Evolutionary conservation across 2,329 filamentous ascomycete species (phyloP), one percentile per base, ranked within the genome.

Genomic region (Magnaporthiopsis poae): DNA sequence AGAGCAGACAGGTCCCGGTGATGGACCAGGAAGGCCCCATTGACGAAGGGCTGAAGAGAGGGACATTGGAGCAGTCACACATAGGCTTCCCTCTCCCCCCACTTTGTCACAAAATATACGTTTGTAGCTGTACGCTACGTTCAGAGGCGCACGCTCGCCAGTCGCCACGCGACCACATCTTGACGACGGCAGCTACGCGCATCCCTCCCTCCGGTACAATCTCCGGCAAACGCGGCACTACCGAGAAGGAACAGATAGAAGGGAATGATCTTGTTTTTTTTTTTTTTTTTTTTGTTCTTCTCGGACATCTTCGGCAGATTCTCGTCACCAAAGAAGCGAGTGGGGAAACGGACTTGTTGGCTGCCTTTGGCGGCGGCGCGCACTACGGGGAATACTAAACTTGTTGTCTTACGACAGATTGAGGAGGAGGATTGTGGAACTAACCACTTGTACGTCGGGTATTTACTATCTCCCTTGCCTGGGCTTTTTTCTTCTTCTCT

Each of bases 351-450:
- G 60, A 29, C 27, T 29, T 61, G 60, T 29, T 61, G 60, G 8
- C 21, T 61, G 13, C 29, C 39, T 63, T 39, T 63, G 35, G 13
- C 35, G n/a, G 33, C 3, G 39, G 33, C 18, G 29, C 11, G 35
- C 12, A 18, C 39, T 29, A 2, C 61, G n/a, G n/a, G n/a, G 61
- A 39, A 33, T 27, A 27, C 21, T 35, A 46, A 63, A 35, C 29
- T 46, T 63, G 61, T 46, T 63, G 61, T 35, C 31, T 64, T 64
- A 56, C 46, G 46, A 56, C 46, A 21, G n/a, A 56, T 56, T 25
- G 46, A 15, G 46, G 46, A 56, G 21, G 46, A 56, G 21, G 21
- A 1, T 9, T 25, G 46, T 56, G 46, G 21, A 56, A 56, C 46
- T 18, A 39, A 56, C 46, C 9, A n/a, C n/a, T n/a, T 56, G 46